phyloP scores from a whole-genome alignment of 345 rosid genomes.

The Triadica sebifera region DNA sequence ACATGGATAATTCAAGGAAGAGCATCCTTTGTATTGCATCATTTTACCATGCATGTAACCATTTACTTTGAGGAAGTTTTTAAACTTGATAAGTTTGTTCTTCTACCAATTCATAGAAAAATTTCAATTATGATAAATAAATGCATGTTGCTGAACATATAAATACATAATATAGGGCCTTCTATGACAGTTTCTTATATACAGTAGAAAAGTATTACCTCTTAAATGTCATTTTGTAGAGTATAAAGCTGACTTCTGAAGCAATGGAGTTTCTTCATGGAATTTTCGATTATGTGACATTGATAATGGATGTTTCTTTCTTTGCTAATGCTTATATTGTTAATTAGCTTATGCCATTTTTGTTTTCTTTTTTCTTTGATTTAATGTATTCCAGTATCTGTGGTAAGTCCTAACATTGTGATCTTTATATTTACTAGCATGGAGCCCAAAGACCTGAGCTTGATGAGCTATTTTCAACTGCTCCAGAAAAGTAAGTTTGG shows the following conservation, averaged over 20 bases:
- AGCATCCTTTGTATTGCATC: neutral
- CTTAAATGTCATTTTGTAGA: constrained; percentile 41
- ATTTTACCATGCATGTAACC: neutral
- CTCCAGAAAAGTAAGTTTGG: constrained; percentile 63
- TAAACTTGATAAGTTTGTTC: neutral
- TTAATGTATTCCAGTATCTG: neutral
- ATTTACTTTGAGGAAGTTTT: neutral
- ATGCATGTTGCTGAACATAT: neutral
- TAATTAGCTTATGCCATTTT: neutral
- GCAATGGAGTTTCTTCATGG: constrained; percentile 61
- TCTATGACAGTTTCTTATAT: constrained; percentile 5
- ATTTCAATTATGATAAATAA: constrained; percentile 3
- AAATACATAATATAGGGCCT: neutral
- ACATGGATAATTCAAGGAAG: neutral
- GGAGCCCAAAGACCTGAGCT: constrained; percentile 65
- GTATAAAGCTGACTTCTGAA: constrained; percentile 62
- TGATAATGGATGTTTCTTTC: constrained; percentile 53
- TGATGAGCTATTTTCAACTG: constrained; percentile 70
- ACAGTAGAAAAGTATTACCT: constrained; percentile 4
- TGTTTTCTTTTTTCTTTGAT: neutral
- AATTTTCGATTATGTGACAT: constrained; percentile 61
- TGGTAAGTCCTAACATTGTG: constrained; percentile 6
- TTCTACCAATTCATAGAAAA: neutral
- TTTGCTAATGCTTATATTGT: constrained; percentile 2
- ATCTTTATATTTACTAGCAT: constrained; percentile 47